These are phyloP conservation scores for Lanzia echinophila DNA, from an alignment of 2,329 filamentous ascomycete species.

Conservation along the genomic window DNA sequence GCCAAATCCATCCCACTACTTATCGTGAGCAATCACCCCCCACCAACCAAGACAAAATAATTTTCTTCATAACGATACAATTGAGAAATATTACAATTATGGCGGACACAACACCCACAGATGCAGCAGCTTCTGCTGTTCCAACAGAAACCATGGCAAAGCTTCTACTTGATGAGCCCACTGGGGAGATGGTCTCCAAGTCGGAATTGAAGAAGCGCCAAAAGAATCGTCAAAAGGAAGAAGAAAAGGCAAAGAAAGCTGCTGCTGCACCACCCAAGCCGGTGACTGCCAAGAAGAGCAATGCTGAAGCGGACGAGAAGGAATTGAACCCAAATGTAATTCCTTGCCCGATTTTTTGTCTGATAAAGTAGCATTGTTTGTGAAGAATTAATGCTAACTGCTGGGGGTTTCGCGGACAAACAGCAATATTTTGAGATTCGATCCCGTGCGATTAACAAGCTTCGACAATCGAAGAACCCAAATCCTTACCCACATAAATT, in stretches of 20 bases:
- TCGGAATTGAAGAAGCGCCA: conserved; percentile 88
- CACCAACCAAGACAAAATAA: background rate
- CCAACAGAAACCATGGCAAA: conserved; percentile 25
- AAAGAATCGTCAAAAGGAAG: conserved; percentile 83
- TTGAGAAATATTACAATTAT: conserved; percentile 22
- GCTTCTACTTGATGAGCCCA: conserved; percentile 83
- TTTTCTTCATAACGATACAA: conserved; percentile 1
- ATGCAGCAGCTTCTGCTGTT: conserved; percentile 7
- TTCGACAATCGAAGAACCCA: conserved; percentile 65
- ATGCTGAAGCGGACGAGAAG: conserved; percentile 53
- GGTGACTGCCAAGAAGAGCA: conserved; percentile 50
- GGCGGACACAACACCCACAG: conserved; percentile 21
- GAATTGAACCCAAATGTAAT: conserved; percentile 69
- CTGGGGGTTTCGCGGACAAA: conserved; percentile 6
- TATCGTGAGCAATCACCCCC: background rate
- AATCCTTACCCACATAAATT: conserved; percentile 95
- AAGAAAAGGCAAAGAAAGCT: conserved; percentile 82
- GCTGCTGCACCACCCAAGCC: conserved; percentile 57
- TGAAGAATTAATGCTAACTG: conserved; percentile 12
- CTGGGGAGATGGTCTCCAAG: conserved; percentile 82
- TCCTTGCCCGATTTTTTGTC: conserved; percentile 13
- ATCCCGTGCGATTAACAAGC: conserved; percentile 70
- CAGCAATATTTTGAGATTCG: conserved; percentile 96
- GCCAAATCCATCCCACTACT: conserved; percentile 10
- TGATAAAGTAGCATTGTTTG: background rate